Evolutionary conservation across 2,329 filamentous ascomycete genomes (phyloP).

Genomic region (Tolypocladium endophyticum): DNA sequence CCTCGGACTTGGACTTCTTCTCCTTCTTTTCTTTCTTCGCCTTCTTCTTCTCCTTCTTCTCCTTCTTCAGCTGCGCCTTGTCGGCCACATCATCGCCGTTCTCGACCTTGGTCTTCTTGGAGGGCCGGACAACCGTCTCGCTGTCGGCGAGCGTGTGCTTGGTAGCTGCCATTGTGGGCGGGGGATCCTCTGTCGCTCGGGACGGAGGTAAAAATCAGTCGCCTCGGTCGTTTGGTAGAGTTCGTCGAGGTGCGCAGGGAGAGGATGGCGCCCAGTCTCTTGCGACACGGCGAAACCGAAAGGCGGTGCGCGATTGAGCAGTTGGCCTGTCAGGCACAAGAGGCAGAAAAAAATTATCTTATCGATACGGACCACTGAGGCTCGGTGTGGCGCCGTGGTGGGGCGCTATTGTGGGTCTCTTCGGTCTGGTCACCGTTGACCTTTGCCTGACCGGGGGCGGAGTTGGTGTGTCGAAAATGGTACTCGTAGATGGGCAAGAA

Average conservation of each 20-base stretch:
- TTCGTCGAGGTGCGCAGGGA: neutral
- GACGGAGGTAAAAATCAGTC: neutral
- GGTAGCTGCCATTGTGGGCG: constrained; percentile 25
- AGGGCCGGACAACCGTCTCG: constrained; percentile 21
- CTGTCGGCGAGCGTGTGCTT: constrained; percentile 27
- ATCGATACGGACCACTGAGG: constrained; percentile 17
- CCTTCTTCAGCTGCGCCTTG: constrained; percentile 26
- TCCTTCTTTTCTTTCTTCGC: constrained; percentile 31
- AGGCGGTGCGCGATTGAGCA: neutral
- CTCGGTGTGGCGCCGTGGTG: neutral
- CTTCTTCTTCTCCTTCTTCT: constrained; percentile 28
- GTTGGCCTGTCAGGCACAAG: neutral
- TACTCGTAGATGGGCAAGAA: too few relatives aligned
- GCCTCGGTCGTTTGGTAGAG: neutral
- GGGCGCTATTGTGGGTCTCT: neutral
- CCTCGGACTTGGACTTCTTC: constrained; percentile 19
- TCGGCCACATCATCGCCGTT: constrained; percentile 15
- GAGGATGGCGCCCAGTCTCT: neutral
- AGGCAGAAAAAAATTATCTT: constrained; percentile 16
- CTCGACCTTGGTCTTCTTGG: constrained; percentile 29
- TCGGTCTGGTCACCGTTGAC: neutral
- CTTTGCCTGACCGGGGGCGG: too few relatives aligned
- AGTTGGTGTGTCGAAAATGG: too few relatives aligned
- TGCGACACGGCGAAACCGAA: neutral
- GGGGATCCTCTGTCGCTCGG: neutral